These are phyloP conservation scores for Phytophthora citrophthora DNA, from an alignment of 352 stramenopile genomes.

Conservation along the genomic window DNA sequence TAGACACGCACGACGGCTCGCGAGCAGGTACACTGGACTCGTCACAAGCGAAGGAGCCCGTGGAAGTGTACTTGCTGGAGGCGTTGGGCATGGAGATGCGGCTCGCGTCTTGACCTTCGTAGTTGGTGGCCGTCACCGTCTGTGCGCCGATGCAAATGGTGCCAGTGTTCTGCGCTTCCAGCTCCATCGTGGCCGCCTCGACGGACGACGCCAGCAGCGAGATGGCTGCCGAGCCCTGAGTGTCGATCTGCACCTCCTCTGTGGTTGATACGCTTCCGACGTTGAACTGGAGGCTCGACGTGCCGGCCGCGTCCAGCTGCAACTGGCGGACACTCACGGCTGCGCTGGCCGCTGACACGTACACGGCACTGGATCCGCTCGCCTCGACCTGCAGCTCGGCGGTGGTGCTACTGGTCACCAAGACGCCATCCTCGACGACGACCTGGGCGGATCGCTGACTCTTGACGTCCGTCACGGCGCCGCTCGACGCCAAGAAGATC, in stretches of 20 bases:
- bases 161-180: conserved; percentile 28
- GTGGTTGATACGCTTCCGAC: conserved; percentile 27
- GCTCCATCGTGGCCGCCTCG: conserved; percentile 17
- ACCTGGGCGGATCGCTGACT: conserved; percentile 32
- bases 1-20: conserved; percentile 30
- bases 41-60: conserved; percentile 27
- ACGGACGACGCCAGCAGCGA: conserved; percentile 32
- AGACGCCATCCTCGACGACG: conserved; percentile 35
- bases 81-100: conserved; percentile 45
- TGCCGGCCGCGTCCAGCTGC: conserved; percentile 18
- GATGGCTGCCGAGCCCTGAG: conserved; percentile 18
- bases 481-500: conserved; percentile 30
- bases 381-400: conserved; percentile 36
- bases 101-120: conserved; percentile 26
- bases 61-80: conserved; percentile 34
- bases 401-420: conserved; percentile 30
- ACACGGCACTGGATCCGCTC: conserved; percentile 36
- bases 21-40: conserved; percentile 25
- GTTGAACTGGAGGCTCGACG: conserved; percentile 32
- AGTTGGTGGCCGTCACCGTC: conserved; percentile 26
- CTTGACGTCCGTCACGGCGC: conserved; percentile 35
- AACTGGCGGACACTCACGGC: conserved; percentile 31
- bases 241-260: conserved; percentile 27
- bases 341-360: conserved; percentile 26
- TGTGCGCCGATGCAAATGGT: conserved; percentile 31